Evolutionary conservation across 192 early-diverging fungal genomes (phyloP), one percentile per base, ranked within the genome.

Genomic region (Coemansia sp.): DNA sequence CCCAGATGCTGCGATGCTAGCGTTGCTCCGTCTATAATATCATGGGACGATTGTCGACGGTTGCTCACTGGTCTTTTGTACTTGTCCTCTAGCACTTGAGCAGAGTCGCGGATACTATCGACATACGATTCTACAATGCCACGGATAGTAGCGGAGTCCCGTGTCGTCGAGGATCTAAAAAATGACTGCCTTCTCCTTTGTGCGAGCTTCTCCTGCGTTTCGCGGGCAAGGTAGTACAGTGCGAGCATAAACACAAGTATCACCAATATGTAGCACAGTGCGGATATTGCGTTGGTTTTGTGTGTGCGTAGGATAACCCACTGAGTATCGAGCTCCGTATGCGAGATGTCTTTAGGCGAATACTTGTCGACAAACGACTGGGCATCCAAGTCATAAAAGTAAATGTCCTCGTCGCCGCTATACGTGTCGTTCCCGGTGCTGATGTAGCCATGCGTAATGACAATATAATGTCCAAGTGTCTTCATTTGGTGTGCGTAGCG

Each of bases 401-500:
- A 78, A 14, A 78, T 78, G 56, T 74, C 57, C 0, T 29, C 5
- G 30, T 74, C 72, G 20, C 72, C 72, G 2, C 14, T 34, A 28
- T 40, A 56, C 3, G 14, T 54, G 17, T 15, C 55, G n/a, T 54
- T 53, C 19, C 42, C 60, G 2, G n/a, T 47, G 42, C 19, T 22
- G 28, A 72, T 52, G 28, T 50, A 78, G 10, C 75, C 75, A 25
- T 78, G 57, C 0, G 75, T 78, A 11, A 78, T 57, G 3, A 72
- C 52, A 2, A 78, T 59, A 34, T 72, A 72, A 44, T 78, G 44
- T 19, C 75, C 75, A 2, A 78, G 50, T 0, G 65, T 62, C 55
- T 78, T 68, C 69, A 78, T 78, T 37, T 78, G 65, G 33, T 78
- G 75, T n/a, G 75, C 75, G 27, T 78, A 78, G 28, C 75, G 68